Percentiles rank a stretch among this genome's conserved stretches.
phyloP scores from a whole-genome alignment of 2,329 filamentous ascomycete species.

The Colletotrichum cordylinicola region DNA sequence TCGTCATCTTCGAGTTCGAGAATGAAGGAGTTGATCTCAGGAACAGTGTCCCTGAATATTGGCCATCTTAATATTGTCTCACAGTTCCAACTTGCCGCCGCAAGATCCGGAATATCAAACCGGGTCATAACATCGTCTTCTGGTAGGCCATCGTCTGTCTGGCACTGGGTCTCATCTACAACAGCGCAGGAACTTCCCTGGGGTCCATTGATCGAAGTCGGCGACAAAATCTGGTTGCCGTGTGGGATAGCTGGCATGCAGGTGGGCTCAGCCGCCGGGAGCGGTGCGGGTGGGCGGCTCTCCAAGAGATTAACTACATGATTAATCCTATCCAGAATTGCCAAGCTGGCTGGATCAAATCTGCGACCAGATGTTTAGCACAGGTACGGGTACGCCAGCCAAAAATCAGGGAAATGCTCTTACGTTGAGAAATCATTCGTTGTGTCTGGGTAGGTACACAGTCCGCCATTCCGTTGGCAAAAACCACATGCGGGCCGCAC shows the following conservation, averaged over 20 bases:
- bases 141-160: neutral
- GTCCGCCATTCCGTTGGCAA: constrained; percentile 35
- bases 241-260: neutral
- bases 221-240: neutral
- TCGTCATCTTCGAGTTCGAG: constrained; percentile 21
- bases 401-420: neutral
- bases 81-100: constrained; percentile 22
- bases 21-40: constrained; percentile 24
- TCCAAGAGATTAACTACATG: constrained; percentile 29
- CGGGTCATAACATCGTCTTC: constrained; percentile 5
- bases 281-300: neutral
- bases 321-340: constrained; percentile 35
- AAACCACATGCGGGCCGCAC: constrained; percentile 40
- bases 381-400: no score
- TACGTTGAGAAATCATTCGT: constrained; percentile 32
- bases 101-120: constrained; percentile 18
- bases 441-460: constrained; percentile 35
- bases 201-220: neutral
- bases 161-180: neutral
- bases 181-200: neutral
- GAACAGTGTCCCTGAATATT: constrained; percentile 28
- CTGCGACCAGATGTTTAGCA: constrained; percentile 19
- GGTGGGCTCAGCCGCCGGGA: neutral
- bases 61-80: constrained; percentile 35
- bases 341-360: constrained; percentile 40